A percentile compares a stretch with the other conserved stretches of the same genome.
Evolutionary conservation across 2,329 filamentous ascomycete genomes (phyloP).

Genomic region (Colletotrichum destructivum): DNA sequence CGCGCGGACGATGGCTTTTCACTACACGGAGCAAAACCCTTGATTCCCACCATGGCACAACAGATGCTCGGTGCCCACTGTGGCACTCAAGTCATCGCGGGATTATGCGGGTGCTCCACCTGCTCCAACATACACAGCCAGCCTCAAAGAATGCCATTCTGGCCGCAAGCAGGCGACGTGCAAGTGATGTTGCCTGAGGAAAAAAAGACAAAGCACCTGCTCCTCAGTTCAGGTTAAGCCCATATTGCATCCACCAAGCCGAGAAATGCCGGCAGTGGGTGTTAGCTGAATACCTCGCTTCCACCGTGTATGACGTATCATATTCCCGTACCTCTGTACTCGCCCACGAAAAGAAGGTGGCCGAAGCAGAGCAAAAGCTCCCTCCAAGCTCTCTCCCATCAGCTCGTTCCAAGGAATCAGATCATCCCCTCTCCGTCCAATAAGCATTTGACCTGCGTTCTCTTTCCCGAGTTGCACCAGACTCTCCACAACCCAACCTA

Average conservation of each 20-base stretch:
- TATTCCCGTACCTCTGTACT: constrained; percentile 31
- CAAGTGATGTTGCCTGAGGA: constrained; percentile 17
- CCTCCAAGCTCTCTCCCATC: neutral
- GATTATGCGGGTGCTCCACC: constrained; percentile 15
- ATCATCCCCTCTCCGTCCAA: constrained; percentile 30
- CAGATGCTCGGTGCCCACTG: neutral
- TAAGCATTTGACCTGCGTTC: constrained; percentile 19
- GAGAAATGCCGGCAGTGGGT: constrained; percentile 37
- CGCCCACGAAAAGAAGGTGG: constrained; percentile 17
- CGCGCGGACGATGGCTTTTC: constrained; percentile 6
- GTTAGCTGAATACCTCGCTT: constrained; percentile 39
- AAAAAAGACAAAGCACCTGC: neutral
- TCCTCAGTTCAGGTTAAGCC: neutral
- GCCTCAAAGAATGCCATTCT: neutral
- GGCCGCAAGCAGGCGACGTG: constrained; percentile 18
- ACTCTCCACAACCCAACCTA: constrained; percentile 36
- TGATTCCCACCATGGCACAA: neutral
- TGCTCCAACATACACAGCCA: constrained; percentile 1
- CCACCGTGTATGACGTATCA: constrained; percentile 31
- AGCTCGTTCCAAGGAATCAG: constrained; percentile 34
- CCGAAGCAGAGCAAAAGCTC: constrained; percentile 24
- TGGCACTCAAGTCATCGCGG: constrained; percentile 3
- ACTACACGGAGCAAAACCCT: no score
- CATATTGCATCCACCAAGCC: constrained; percentile 25
- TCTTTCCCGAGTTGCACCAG: constrained; percentile 18